A percentile compares a stretch with the other conserved stretches of the same genome.
Conservation (phyloP, 148 eudicot species). For the Vaccinium vitisidaea region DNA sequence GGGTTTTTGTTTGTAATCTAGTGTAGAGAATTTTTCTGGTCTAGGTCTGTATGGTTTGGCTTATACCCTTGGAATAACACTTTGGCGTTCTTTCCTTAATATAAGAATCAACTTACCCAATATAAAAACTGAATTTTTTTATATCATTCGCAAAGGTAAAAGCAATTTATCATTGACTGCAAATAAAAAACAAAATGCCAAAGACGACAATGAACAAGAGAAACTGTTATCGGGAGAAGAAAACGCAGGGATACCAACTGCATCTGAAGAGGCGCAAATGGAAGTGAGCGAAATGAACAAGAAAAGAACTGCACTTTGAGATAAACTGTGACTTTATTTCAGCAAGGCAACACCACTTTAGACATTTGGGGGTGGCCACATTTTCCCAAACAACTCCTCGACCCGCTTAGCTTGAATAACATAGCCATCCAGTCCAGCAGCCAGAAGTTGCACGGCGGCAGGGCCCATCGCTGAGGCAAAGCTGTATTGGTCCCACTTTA, state of each 20-base stretch:
- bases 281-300: background rate
- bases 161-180: conserved; percentile 1
- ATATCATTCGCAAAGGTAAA: background rate
- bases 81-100: background rate
- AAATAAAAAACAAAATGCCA: background rate
- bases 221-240: background rate
- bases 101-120: background rate
- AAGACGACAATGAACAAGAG: conserved; percentile 4
- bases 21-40: background rate
- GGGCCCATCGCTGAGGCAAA: conserved; percentile 91
- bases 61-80: background rate
- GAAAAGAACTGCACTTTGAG: background rate
- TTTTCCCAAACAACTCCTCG: conserved; percentile 81
- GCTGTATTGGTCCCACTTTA: conserved; percentile 88
- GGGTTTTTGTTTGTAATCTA: background rate
- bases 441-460: conserved; percentile 77
- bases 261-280: background rate
- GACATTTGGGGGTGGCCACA: conserved; percentile 99
- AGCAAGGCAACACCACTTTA: conserved; percentile 21
- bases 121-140: background rate
- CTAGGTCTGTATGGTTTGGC: background rate
- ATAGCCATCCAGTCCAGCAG: conserved; percentile 79
- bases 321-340: conserved; percentile 14
- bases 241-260: conserved; percentile 8
- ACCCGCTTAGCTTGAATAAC: conserved; percentile 68